Conservation (phyloP, 2,329 filamentous ascomycete genomes). For the Fusarium sp. region DNA sequence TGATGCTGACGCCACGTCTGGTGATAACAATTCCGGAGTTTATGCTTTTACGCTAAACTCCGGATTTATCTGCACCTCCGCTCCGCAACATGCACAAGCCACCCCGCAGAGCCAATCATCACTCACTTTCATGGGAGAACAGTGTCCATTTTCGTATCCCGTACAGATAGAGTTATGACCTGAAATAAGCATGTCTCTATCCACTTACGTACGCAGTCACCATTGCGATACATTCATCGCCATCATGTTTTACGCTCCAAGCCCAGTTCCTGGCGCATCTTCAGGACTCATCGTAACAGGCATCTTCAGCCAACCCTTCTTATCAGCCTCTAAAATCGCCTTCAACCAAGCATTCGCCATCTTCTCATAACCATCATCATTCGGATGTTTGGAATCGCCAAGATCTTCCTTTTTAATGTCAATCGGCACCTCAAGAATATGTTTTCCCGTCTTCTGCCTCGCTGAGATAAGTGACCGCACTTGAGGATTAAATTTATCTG, state of each 20-base stretch:
- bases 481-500: constrained; percentile 19
- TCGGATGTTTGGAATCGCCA: constrained; percentile 22
- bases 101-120: constrained; percentile 2
- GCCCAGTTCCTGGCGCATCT: constrained; percentile 12
- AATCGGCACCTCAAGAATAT: constrained; percentile 19
- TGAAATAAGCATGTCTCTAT: not conserved
- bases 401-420: constrained; percentile 19
- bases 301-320: constrained; percentile 23
- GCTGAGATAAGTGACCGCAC: constrained; percentile 2
- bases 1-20: not conserved
- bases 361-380: constrained; percentile 28
- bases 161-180: not conserved
- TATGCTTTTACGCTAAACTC: not conserved
- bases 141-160: not conserved
- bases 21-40: constrained; percentile 4
- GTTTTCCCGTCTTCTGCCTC: not conserved
- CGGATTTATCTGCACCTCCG: not conserved
- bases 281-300: constrained; percentile 8
- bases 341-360: constrained; percentile 30
- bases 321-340: constrained; percentile 16
- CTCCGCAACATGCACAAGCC: not conserved
- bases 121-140: not conserved
- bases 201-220: not conserved
- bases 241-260: not conserved
- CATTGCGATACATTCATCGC: too few species aligned